phyloP scores from a whole-genome alignment of 495 filamentous ascomycete genomes.

The Copromyces sp. region DNA sequence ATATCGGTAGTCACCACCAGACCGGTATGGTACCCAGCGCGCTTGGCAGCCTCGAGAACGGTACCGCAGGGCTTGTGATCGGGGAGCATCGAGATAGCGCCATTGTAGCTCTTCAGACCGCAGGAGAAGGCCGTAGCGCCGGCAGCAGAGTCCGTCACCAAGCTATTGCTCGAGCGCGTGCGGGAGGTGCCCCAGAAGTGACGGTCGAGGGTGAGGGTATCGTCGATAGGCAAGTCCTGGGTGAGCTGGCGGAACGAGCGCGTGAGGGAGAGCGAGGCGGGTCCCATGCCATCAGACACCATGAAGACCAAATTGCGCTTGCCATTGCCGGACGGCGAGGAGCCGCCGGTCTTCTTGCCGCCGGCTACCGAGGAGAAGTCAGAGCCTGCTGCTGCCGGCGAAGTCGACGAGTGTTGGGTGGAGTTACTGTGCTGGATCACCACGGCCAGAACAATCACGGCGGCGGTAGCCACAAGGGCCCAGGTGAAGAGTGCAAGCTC shows the following conservation, averaged over 20 bases:
- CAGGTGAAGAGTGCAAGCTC: constrained; percentile 71
- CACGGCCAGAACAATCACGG: constrained; percentile 64
- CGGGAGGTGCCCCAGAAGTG: constrained; percentile 83
- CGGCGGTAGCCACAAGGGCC: constrained; percentile 79
- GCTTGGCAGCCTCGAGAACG: constrained; percentile 87
- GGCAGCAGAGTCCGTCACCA: constrained; percentile 91
- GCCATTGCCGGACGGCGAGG: constrained; percentile 37
- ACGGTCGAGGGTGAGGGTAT: constrained; percentile 69
- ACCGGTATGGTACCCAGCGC: constrained; percentile 83
- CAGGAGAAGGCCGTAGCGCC: constrained; percentile 96
- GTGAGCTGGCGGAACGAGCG: constrained; percentile 66
- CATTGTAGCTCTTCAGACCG: constrained; percentile 87
- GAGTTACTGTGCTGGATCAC: constrained; percentile 55
- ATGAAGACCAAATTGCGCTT: constrained; percentile 96
- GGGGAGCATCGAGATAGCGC: constrained; percentile 82
- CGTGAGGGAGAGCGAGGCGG: constrained; percentile 77
- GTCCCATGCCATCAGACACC: constrained; percentile 98
- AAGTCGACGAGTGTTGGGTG: constrained; percentile 13
- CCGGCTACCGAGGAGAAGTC: constrained; percentile 44
- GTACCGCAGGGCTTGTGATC: constrained; percentile 83
- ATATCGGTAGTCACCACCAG: constrained; percentile 91
- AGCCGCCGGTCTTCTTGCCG: constrained; percentile 16
- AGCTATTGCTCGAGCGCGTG: constrained; percentile 67
- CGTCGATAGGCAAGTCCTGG: constrained; percentile 53
- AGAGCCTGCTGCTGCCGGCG: constrained; percentile 61